Base-by-base conservation (phyloP, 1,284 basidiomycete species). In the Thecaphora frezii region DNA sequence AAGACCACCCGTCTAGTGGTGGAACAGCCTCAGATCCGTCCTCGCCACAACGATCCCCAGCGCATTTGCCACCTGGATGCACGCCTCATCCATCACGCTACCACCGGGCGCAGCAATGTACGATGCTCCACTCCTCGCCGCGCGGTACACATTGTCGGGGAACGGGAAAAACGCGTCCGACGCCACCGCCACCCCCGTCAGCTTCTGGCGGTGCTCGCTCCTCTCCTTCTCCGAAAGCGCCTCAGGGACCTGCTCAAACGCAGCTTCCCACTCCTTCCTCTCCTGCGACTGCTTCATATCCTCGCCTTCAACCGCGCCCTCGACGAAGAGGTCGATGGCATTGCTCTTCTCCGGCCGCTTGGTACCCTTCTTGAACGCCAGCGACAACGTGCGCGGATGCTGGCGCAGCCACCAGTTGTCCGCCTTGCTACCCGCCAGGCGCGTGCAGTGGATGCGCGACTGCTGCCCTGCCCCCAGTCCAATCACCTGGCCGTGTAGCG, bases 161-260 rank as follows among this genome's bases (percentile, higher is more conserved):
- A 98, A 98, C 38, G 94, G 94, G 90, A 98, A 98, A 85, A 98
- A 98, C 54, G 94, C 94, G 74, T 98, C 96, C 66, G 89, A 92
- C 36, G 91, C 91, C 80, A 93, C 93, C 8, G 89, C 87, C 46
- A 98, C 94, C 33, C 87, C 89, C 50, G 88, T 57, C 24, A 78
- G 61, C 49, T 60, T 46, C n/a, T 52, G 57, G n/a, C 66, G 64
- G 51, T 76, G 74, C 54, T 66, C 51, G 44, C 56, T 66, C 22
- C 86, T 87, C 82, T 97, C 93, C 69, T 85, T 84, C 21, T 82
- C 84, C 19, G 82, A 86, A 63, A 99, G 82, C 19, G 88, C 82
- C 60, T 81, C 81, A 0, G 93, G 91, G 10, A 87, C 81, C 30
- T 82, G 82, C 66, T 91, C 91, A 71, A 99, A 98, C 56, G 91